Evolutionary conservation across 345 rosid species (phyloP).

Genomic region (Citrus medica): DNA sequence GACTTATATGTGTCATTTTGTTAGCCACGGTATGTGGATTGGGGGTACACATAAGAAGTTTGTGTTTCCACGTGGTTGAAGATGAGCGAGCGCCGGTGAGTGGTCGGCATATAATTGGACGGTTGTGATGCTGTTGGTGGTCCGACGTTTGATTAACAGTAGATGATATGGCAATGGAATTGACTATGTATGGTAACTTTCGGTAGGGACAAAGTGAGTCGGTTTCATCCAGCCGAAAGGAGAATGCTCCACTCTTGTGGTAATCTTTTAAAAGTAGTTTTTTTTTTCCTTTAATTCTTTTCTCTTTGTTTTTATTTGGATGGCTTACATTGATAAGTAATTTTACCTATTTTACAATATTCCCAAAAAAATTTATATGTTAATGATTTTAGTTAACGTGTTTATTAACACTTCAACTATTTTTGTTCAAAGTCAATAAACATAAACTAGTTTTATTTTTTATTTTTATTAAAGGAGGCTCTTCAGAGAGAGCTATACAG

Average conservation of each 20-base stretch:
- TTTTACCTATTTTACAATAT: neutral
- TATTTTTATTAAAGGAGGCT: no score
- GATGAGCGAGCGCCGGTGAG: neutral
- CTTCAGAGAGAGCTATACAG: no score
- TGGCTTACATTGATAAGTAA: neutral
- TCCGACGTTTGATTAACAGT: neutral
- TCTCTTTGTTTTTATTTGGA: neutral
- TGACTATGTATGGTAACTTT: no score
- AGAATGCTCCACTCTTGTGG: neutral
- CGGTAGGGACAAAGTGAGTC: neutral
- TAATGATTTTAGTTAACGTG: neutral
- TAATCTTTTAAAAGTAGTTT: no score
- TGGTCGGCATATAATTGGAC: neutral
- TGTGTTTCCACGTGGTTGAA: neutral
- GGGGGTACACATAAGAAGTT: neutral
- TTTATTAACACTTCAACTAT: neutral
- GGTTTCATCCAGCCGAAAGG: no score
- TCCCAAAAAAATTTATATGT: neutral
- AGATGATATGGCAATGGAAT: neutral
- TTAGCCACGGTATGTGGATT: neutral
- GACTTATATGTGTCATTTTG: neutral
- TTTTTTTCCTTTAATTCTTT: no score
- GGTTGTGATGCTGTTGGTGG: neutral
- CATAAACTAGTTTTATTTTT: no score
- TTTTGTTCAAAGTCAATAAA: no score